Evolutionary conservation across 192 early-diverging fungal species (phyloP).

Genomic region (Coemansia sp.): DNA sequence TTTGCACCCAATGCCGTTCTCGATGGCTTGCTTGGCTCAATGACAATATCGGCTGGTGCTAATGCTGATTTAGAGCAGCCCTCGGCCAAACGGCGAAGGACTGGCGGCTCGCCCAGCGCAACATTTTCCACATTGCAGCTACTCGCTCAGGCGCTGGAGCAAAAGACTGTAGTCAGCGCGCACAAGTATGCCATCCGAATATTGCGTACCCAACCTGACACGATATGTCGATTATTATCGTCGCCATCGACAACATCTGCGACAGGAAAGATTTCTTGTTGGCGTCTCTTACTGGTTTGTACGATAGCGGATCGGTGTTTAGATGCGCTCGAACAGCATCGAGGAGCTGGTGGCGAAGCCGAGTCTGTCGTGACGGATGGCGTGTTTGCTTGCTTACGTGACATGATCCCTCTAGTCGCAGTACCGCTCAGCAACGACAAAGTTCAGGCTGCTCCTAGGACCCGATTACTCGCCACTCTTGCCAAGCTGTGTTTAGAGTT

Average conservation of each 20-base stretch:
- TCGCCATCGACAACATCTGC: neutral
- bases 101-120: neutral
- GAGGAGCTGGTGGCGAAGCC: neutral
- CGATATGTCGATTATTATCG: neutral
- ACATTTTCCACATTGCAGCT: neutral
- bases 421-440: neutral
- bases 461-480: no score
- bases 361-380: conserved; percentile 15
- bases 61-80: neutral
- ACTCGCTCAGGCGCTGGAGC: conserved; percentile 16
- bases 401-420: conserved; percentile 11
- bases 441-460: no score
- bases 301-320: conserved; percentile 11
- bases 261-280: neutral
- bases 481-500: conserved; percentile 9
- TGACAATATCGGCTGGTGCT: neutral
- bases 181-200: conserved; percentile 22
- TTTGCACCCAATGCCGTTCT: conserved; percentile 28
- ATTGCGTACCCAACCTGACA: conserved; percentile 13
- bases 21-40: conserved; percentile 14
- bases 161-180: neutral
- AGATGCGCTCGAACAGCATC: neutral
- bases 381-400: conserved; percentile 44
- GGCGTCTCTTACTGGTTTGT: neutral
- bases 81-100: neutral